phyloP scores from a whole-genome alignment of 345 rosid genomes.

The Salix caprea region DNA sequence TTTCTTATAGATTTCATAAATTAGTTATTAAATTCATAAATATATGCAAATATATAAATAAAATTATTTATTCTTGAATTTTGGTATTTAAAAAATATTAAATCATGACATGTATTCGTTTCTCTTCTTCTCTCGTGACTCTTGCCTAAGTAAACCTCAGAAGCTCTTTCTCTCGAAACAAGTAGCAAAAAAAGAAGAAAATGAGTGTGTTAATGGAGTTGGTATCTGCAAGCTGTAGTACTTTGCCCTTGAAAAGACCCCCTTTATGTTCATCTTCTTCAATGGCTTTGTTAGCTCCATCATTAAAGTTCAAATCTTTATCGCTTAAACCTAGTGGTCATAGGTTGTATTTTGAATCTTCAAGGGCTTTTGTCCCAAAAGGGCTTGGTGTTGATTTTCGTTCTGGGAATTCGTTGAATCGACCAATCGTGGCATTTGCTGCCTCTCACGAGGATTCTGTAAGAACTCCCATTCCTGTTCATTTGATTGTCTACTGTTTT shows the following conservation, averaged over 20 bases:
- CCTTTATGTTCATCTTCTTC: conserved; percentile 1
- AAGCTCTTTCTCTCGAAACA: background rate
- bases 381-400: conserved; percentile 31
- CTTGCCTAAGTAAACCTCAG: background rate
- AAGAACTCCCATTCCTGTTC: background rate
- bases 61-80: too few relatives aligned
- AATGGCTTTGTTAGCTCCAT: conserved; percentile 3
- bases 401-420: conserved; percentile 23
- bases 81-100: too few relatives aligned
- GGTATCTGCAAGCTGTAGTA: background rate
- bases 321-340: background rate
- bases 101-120: too few relatives aligned
- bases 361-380: conserved; percentile 1
- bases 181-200: background rate
- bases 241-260: background rate
- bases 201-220: conserved; percentile 9
- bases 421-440: conserved; percentile 39
- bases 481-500: background rate
- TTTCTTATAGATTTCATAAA: too few relatives aligned
- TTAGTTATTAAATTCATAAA: too few relatives aligned
- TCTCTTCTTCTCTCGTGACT: background rate
- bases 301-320: conserved; percentile 4
- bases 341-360: background rate
- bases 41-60: too few relatives aligned
- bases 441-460: conserved; percentile 70